Conservation (phyloP, 2,329 filamentous ascomycete species). For the Zasmidium angulare region DNA sequence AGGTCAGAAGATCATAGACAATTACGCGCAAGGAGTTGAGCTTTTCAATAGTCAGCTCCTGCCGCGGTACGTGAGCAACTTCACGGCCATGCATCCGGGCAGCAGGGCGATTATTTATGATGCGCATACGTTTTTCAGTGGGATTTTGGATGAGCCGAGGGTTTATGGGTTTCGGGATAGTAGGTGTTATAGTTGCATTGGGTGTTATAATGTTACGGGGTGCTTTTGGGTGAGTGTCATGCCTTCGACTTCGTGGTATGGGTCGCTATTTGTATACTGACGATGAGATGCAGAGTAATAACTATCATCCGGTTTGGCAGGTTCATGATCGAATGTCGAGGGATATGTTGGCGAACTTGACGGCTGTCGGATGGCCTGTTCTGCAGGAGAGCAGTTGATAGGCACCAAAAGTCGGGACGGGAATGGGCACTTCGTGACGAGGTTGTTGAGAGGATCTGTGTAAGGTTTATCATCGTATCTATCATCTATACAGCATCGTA, state of each 20-base stretch:
- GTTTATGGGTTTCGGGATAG: constrained; percentile 1
- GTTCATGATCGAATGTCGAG: constrained; percentile 2
- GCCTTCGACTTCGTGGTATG: not conserved
- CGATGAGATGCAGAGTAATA: not conserved
- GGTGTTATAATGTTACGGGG: constrained; percentile 1
- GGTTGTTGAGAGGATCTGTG: too few species aligned
- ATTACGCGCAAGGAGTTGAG: constrained; percentile 1
- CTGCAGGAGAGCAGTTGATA: too few species aligned
- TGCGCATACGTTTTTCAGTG: not conserved
- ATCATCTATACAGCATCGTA: not conserved
- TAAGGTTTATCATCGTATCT: not conserved
- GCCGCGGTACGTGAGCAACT: not conserved
- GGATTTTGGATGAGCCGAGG: not conserved
- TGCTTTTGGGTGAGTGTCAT: not conserved
- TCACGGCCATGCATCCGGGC: not conserved
- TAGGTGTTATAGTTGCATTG: constrained; percentile 3
- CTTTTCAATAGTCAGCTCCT: not conserved
- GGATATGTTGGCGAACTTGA: constrained; percentile 7
- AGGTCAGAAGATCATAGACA: constrained; percentile 2
- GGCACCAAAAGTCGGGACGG: too few species aligned
- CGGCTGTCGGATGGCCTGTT: not conserved
- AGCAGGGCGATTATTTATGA: not conserved
- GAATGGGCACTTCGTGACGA: too few species aligned
- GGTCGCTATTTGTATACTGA: not conserved
- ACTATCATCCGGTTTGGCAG: constrained; percentile 6